Evolutionary conservation across 2,329 filamentous ascomycete genomes (phyloP).

Genomic region (Alternaria postmessia): DNA sequence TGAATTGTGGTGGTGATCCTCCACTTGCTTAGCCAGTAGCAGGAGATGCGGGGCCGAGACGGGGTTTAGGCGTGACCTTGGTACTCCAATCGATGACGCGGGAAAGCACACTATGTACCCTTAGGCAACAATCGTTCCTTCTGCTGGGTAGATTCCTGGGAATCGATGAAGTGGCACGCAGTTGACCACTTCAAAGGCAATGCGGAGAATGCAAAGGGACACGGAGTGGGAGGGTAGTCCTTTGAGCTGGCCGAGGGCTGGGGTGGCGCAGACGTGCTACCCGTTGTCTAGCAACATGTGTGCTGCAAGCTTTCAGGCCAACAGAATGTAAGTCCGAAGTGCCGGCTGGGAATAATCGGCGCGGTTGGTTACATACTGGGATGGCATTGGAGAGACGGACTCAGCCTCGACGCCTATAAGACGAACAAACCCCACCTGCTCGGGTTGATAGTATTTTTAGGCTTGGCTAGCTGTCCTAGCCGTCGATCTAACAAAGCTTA

Average conservation of each 20-base stretch:
- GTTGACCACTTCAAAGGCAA: background rate
- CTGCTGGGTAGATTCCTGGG: background rate
- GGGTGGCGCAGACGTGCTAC: constrained; percentile 31
- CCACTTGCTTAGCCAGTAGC: constrained; percentile 25
- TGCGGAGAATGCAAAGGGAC: constrained; percentile 7
- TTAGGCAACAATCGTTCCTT: background rate
- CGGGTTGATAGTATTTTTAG: constrained; percentile 27
- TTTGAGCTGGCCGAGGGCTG: constrained; percentile 14
- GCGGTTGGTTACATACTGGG: constrained; percentile 31
- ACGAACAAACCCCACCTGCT: constrained; percentile 26
- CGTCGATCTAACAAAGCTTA: constrained; percentile 18
- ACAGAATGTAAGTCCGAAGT: constrained; percentile 29
- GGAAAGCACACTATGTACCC: constrained; percentile 11
- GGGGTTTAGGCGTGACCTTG: constrained; percentile 29
- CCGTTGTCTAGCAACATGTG: constrained; percentile 24
- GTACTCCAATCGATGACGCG: constrained; percentile 32
- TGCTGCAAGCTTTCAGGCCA: constrained; percentile 30
- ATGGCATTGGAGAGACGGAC: constrained; percentile 21
- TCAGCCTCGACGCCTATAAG: constrained; percentile 31
- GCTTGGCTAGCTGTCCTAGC: constrained; percentile 8
- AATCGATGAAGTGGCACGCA: background rate
- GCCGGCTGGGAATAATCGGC: constrained; percentile 21
- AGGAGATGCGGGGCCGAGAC: constrained; percentile 44
- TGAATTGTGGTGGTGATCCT: constrained; percentile 29
- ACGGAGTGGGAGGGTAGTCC: constrained; percentile 12